Conservation (phyloP, 1,139 yeast genomes). For the Yamadazyma diddensiae region DNA sequence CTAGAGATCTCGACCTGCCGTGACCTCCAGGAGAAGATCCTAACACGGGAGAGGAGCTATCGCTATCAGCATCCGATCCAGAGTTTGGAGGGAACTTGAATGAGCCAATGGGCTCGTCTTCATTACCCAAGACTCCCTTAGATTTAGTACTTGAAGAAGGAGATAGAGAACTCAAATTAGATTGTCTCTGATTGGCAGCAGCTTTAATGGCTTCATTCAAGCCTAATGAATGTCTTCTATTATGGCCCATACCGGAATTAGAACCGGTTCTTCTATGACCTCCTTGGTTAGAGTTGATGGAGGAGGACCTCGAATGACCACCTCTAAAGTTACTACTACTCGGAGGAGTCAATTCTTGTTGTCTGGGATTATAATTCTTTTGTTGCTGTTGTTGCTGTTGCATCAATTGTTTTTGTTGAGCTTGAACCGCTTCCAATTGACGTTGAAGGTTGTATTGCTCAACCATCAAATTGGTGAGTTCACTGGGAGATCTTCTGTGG, state of each 20-base stretch:
- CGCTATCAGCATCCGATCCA: slow-evolving; percentile 15
- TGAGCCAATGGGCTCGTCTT: slow-evolving; percentile 24
- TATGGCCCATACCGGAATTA: slow-evolving; percentile 57
- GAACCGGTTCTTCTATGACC: slow-evolving; percentile 41
- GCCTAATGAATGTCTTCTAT: slow-evolving; percentile 89
- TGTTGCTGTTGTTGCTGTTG: slow-evolving; percentile 56
- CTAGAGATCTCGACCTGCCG: slow-evolving; percentile 36
- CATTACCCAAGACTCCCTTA: slow-evolving; percentile 7
- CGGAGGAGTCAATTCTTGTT: slow-evolving; percentile 26
- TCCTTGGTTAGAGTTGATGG: slow-evolving; percentile 10
- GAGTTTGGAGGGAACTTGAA: slow-evolving; percentile 34
- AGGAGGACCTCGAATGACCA: slow-evolving; percentile 40
- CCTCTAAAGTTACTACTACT: slow-evolving; percentile 16
- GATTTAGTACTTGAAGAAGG: slow-evolving; percentile 25
- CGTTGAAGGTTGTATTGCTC: slow-evolving; percentile 92
- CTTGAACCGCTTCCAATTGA: slow-evolving; percentile 86
- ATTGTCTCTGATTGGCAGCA: slow-evolving; percentile 82
- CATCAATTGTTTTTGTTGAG: slow-evolving; percentile 84
- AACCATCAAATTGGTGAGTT: slow-evolving; percentile 89
- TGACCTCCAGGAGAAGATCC: slow-evolving; percentile 24
- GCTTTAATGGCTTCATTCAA: slow-evolving; percentile 95
- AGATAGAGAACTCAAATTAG: slow-evolving; percentile 35
- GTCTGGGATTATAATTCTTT: slow-evolving; percentile 6
- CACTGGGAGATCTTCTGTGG: slow-evolving; percentile 91
- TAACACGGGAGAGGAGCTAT: slow-evolving; percentile 13